Evolutionary conservation across 371 early-diverging fungal genomes (phyloP).

Genomic region (Blakeslea trispora): DNA sequence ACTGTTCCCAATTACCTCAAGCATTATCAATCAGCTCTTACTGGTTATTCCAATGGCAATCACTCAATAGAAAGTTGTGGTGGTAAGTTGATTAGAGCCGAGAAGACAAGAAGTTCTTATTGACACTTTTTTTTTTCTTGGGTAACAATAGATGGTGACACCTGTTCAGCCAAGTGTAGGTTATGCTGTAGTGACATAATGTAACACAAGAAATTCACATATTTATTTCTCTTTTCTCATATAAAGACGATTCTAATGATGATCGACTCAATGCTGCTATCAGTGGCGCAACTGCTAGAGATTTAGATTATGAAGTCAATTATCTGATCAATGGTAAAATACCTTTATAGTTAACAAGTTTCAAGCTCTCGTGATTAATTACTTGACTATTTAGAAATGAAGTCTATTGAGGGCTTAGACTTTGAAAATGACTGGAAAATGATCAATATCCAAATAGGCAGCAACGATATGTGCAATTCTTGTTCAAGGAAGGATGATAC

Average conservation of each 20-base stretch:
- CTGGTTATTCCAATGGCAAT: slow-evolving; percentile 38
- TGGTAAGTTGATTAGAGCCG: slow-evolving; percentile 15
- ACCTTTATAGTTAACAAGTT: too few relatives aligned
- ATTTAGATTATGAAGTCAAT: slow-evolving; percentile 36
- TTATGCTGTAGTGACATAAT: background rate
- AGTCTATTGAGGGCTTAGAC: slow-evolving; percentile 14
- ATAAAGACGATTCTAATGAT: slow-evolving; percentile 30
- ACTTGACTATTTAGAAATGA: slow-evolving; percentile 22
- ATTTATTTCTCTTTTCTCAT: background rate
- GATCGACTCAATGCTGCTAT: slow-evolving; percentile 46
- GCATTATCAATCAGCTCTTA: slow-evolving; percentile 33
- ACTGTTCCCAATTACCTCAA: slow-evolving; percentile 46
- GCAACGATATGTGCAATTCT: slow-evolving; percentile 35
- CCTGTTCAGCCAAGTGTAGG: slow-evolving; percentile 1
- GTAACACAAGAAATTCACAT: background rate
- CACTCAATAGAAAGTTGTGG: slow-evolving; percentile 35
- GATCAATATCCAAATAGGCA: slow-evolving; percentile 47
- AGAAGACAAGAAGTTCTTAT: background rate
- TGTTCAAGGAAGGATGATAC: slow-evolving; percentile 6
- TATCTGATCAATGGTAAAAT: slow-evolving; percentile 38
- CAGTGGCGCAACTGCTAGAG: slow-evolving; percentile 37
- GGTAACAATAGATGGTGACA: too few relatives aligned
- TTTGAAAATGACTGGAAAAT: slow-evolving; percentile 45
- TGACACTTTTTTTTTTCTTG: background rate
- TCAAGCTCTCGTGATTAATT: too few relatives aligned